Conservation (phyloP, 1,139 yeast species). For the Saccharomyces hybrid region DNA sequence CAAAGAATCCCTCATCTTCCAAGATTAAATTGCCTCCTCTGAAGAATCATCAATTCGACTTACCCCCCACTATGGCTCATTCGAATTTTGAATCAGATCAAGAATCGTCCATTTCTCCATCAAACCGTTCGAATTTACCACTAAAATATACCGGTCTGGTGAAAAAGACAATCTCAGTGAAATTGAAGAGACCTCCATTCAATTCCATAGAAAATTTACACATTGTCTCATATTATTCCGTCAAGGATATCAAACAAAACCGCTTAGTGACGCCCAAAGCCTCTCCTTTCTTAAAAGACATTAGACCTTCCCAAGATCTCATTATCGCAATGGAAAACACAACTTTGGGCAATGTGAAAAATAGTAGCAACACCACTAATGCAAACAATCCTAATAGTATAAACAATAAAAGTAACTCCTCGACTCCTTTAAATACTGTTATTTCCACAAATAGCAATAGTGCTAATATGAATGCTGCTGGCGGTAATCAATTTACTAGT, state of each 20-base stretch:
- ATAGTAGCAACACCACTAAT: neutral
- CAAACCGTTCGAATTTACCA: slow-evolving; percentile 27
- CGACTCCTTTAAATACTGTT: neutral
- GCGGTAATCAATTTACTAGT: neutral
- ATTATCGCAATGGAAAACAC: slow-evolving; percentile 54
- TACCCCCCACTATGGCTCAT: neutral
- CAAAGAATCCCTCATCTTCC: neutral
- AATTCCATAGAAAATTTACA: slow-evolving; percentile 49
- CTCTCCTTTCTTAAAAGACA: slow-evolving; percentile 41
- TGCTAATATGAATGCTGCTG: neutral
- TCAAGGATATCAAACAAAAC: slow-evolving; percentile 60
- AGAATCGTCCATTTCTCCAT: neutral
- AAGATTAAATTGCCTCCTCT: neutral
- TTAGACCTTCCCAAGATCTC: slow-evolving; percentile 47
- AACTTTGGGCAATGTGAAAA: slow-evolving; percentile 39
- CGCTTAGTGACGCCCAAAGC: slow-evolving; percentile 52
- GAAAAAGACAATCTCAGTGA: slow-evolving; percentile 71
- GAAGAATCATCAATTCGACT: neutral
- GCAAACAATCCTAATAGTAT: slow-evolving; percentile 2
- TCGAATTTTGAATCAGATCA: neutral
- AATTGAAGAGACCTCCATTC: slow-evolving; percentile 29
- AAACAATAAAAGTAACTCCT: slow-evolving; percentile 2
- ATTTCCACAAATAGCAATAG: neutral
- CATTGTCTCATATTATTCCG: slow-evolving; percentile 67
- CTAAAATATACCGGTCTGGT: slow-evolving; percentile 72